Percentiles rank a stretch among this genome's conserved stretches.
These are phyloP conservation scores for Physaria fendleri DNA, from an alignment of 345 rosid genomes.

Conservation along the genomic window DNA sequence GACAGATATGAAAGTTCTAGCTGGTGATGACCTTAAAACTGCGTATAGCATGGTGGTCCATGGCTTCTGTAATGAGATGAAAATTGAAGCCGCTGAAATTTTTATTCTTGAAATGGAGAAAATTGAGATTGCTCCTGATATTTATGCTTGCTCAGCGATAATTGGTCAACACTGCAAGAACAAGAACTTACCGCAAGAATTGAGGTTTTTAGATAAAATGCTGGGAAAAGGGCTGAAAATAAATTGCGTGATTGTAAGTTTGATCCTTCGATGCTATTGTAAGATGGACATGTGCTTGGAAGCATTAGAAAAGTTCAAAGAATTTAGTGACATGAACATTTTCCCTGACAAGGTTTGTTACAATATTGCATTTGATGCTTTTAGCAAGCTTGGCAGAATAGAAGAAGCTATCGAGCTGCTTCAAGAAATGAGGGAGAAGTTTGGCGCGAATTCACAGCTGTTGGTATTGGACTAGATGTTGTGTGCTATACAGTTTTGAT, in stretches of 20 bases:
- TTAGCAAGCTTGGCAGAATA: constrained; percentile 54
- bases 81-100: constrained; percentile 44
- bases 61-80: constrained; percentile 57
- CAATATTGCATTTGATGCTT: constrained; percentile 43
- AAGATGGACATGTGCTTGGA: constrained; percentile 31
- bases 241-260: constrained; percentile 49
- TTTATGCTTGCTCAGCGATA: constrained; percentile 34
- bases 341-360: constrained; percentile 57
- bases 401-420: constrained; percentile 48
- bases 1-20: constrained; percentile 25
- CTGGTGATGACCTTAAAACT: constrained; percentile 24
- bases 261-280: constrained; percentile 53
- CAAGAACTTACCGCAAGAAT: constrained; percentile 40
- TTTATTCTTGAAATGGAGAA: constrained; percentile 45
- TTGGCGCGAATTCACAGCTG: constrained; percentile 36
- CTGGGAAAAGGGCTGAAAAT: constrained; percentile 41
- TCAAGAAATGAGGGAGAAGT: constrained; percentile 46
- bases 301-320: constrained; percentile 35
- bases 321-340: constrained; percentile 34
- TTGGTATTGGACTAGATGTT: constrained; percentile 42
- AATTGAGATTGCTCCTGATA: constrained; percentile 42
- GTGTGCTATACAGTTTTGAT: constrained; percentile 59
- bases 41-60: constrained; percentile 43
- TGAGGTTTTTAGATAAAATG: constrained; percentile 42
- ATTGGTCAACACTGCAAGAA: constrained; percentile 44